A percentile compares a stretch with the other conserved stretches of the same genome.
Evolutionary conservation across 495 filamentous ascomycete genomes (phyloP).

Genomic region (Penicillium silybi): DNA sequence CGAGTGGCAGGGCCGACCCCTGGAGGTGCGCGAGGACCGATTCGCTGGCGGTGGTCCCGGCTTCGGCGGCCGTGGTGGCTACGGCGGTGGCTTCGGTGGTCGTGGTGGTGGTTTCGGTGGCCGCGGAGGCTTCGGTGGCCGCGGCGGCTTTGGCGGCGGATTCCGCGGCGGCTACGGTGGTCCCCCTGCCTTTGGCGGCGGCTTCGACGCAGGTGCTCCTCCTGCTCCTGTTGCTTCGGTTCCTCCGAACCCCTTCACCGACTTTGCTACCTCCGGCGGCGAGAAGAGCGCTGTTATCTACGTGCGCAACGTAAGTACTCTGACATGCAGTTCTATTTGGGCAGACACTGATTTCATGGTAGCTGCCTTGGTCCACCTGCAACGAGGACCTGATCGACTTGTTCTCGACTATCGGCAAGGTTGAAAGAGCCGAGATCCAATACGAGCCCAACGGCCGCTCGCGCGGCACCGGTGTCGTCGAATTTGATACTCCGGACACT

Average conservation of each 20-base stretch:
- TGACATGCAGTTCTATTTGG: background rate
- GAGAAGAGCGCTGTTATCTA: slow-evolving; percentile 84
- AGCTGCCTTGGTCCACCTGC: slow-evolving; percentile 98
- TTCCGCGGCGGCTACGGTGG: slow-evolving; percentile 30
- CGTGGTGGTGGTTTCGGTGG: slow-evolving; percentile 28
- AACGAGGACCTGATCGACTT: slow-evolving; percentile 95
- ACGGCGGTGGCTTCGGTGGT: slow-evolving; percentile 34
- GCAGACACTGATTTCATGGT: slow-evolving; percentile 6
- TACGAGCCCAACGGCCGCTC: slow-evolving; percentile 96
- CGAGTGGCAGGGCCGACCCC: slow-evolving; percentile 90
- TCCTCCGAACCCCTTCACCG: slow-evolving; percentile 93
- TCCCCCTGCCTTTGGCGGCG: slow-evolving; percentile 20
- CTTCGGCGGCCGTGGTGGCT: slow-evolving; percentile 44
- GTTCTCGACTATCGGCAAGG: slow-evolving; percentile 96
- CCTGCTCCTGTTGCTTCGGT: slow-evolving; percentile 27
- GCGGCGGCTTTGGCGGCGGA: slow-evolving; percentile 28
- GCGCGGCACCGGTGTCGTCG: slow-evolving; percentile 89
- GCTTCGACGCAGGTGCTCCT: slow-evolving; percentile 38
- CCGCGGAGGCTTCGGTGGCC: slow-evolving; percentile 38
- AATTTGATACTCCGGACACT: slow-evolving; percentile 78
- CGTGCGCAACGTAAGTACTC: slow-evolving; percentile 84
- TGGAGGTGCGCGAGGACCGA: slow-evolving; percentile 95
- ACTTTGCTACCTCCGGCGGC: slow-evolving; percentile 82
- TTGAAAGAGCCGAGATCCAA: slow-evolving; percentile 96
- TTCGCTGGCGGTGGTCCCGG: slow-evolving; percentile 66